A percentile compares a stretch with the other conserved stretches of the same genome.
These are phyloP conservation scores for Pyricularia sp. DNA, from an alignment of 2,329 filamentous ascomycete genomes.

Conservation along the genomic window DNA sequence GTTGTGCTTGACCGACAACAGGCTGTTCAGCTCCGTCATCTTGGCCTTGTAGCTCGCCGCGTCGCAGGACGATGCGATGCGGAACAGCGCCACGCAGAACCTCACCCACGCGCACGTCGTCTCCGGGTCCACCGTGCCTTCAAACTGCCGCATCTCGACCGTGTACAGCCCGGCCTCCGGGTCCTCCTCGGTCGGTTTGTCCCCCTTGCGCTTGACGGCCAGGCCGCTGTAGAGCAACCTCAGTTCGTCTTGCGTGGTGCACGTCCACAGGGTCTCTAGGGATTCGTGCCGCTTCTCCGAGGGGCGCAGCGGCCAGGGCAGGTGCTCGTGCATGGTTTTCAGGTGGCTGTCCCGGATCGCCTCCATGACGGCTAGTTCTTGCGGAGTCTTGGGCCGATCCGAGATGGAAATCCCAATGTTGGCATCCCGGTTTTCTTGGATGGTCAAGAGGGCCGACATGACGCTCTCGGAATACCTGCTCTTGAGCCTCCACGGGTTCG, in stretches of 20 bases:
- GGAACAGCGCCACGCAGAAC: constrained; percentile 1
- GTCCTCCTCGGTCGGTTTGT: neutral
- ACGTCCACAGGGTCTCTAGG: neutral
- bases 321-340: neutral
- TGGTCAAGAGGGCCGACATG: neutral
- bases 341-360: neutral
- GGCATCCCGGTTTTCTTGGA: neutral
- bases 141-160: neutral
- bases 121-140: neutral
- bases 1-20: no score
- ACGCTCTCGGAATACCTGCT: neutral
- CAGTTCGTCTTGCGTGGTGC: neutral
- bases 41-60: neutral
- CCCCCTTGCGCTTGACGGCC: neutral
- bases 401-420: neutral
- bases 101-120: neutral
- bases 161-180: neutral
- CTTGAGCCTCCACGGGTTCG: neutral
- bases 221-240: neutral
- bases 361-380: neutral
- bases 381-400: neutral
- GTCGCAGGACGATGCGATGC: neutral
- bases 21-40: neutral
- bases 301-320: neutral
- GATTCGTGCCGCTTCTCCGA: neutral